Conservation (phyloP, 805 yeast genomes). For the Ogataea trehaloabstinens region DNA sequence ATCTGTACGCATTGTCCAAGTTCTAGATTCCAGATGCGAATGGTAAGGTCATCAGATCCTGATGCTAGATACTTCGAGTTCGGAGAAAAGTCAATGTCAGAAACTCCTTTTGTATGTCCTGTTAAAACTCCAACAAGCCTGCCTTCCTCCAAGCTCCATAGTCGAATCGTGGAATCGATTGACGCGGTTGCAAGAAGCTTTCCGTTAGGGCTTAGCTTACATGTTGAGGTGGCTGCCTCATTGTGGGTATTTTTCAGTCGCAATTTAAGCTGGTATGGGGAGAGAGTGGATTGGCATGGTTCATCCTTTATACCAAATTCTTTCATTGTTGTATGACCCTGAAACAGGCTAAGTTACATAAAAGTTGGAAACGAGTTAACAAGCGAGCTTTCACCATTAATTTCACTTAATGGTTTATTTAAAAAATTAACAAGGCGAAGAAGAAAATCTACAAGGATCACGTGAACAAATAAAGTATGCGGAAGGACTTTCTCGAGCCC, state of each 20-base stretch:
- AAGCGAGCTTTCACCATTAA: too few species aligned
- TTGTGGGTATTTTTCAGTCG: constrained; percentile 12
- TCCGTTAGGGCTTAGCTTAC: constrained; percentile 64
- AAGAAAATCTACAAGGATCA: too few species aligned
- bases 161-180: constrained; percentile 55
- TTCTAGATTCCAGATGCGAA: constrained; percentile 66
- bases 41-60: constrained; percentile 81
- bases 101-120: constrained; percentile 72
- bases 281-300: not conserved
- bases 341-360: too few species aligned
- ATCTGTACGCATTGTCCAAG: constrained; percentile 49
- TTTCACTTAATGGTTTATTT: too few species aligned
- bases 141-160: constrained; percentile 45
- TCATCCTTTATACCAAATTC: too few species aligned
- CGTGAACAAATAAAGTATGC: too few species aligned
- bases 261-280: constrained; percentile 14
- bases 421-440: too few species aligned
- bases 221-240: constrained; percentile 37
- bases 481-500: too few species aligned
- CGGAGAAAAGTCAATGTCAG: constrained; percentile 77
- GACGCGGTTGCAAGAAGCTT: constrained; percentile 53
- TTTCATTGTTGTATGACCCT: too few species aligned
- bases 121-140: constrained; percentile 31
- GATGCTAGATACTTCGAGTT: constrained; percentile 72
- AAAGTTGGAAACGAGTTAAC: not conserved